Conservation (phyloP, 164 flowering plant genomes). For the Sedum album region DNA sequence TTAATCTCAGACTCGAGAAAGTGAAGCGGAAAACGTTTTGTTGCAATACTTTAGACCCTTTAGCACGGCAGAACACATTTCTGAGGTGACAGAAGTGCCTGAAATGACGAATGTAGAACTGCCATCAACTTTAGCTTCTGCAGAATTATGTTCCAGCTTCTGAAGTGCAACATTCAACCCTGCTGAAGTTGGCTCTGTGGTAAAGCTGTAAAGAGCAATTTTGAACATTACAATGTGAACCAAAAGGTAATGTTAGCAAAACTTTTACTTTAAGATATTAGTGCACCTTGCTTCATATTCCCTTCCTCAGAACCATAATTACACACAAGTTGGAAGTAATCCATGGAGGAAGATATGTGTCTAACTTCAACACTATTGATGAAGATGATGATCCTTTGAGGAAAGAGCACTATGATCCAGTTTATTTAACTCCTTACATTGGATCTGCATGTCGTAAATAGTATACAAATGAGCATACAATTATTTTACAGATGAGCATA, state of each 20-base stretch:
- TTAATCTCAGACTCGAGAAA: constrained; percentile 36
- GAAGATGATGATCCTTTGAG: constrained; percentile 30
- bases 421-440: constrained; percentile 64
- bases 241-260: neutral
- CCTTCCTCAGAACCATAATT: constrained; percentile 39
- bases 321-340: constrained; percentile 51
- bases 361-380: constrained; percentile 70
- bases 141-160: constrained; percentile 18
- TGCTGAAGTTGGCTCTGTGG: constrained; percentile 44
- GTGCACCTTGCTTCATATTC: constrained; percentile 78
- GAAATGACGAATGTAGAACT: constrained; percentile 31
- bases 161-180: constrained; percentile 77
- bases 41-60: constrained; percentile 55
- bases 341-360: constrained; percentile 79
- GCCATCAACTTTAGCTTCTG: constrained; percentile 16
- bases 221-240: neutral
- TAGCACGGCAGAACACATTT: constrained; percentile 37
- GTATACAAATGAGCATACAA: no score
- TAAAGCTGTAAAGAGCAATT: constrained; percentile 49
- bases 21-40: constrained; percentile 57
- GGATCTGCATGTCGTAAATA: constrained; percentile 61
- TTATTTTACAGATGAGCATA: no score
- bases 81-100: constrained; percentile 30
- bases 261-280: neutral
- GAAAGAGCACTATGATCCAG: constrained; percentile 28